Conservation (phyloP, 345 rosid species). For the Eucalyptus leucophloia region DNA sequence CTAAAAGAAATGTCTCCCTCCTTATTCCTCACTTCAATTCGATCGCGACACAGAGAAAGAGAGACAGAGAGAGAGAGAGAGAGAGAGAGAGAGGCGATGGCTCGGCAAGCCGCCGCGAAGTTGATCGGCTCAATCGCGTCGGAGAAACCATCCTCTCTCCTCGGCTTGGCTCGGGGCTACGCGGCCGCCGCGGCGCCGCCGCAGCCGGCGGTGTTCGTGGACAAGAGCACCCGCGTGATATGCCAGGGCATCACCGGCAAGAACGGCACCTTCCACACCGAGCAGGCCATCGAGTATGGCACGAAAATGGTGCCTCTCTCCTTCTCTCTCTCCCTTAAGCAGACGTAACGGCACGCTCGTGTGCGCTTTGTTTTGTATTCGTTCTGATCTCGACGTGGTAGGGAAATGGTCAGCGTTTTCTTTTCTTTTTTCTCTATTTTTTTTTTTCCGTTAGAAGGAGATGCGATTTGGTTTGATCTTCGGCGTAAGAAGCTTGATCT, state of each 20-base stretch:
- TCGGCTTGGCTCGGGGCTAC: conserved; percentile 19
- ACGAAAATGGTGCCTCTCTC: conserved; percentile 59
- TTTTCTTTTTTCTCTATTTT: too few relatives aligned
- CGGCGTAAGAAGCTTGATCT: neutral
- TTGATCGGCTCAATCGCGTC: conserved; percentile 22
- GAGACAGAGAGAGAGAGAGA: neutral
- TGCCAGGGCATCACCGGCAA: conserved; percentile 98
- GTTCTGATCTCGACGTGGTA: neutral
- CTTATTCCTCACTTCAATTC: neutral
- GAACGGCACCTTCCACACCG: conserved; percentile 91
- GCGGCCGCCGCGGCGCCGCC: conserved; percentile 55
- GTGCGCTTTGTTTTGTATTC: neutral
- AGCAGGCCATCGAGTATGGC: conserved; percentile 94
- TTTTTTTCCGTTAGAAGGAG: neutral
- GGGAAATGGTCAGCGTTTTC: neutral
- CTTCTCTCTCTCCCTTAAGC: neutral
- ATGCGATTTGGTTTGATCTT: neutral
- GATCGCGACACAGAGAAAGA: neutral
- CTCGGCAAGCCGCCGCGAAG: conserved; percentile 27
- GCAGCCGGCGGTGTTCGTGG: conserved; percentile 77
- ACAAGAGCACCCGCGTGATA: conserved; percentile 77
- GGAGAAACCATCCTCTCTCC: neutral
- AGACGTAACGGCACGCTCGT: neutral
- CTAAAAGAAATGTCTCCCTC: neutral
- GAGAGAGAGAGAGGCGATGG: conserved; percentile 6